Base-by-base conservation (phyloP, 2,329 filamentous ascomycete genomes). In the Colletotrichum euphorbiae region DNA sequence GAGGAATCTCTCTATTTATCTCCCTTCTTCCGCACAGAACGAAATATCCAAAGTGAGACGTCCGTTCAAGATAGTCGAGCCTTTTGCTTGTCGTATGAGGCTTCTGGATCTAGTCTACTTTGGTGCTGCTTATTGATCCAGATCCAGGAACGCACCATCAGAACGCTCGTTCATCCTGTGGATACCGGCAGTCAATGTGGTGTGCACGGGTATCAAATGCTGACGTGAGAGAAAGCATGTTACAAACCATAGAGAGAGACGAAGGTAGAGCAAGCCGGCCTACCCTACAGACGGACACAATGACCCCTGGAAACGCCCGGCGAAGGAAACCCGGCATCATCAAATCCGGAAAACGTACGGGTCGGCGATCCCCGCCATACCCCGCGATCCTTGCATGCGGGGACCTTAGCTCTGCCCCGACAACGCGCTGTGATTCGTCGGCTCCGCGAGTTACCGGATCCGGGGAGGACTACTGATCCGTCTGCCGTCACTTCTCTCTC, bases 381-480 rank as follows among this genome's bases (percentile, higher is more conserved):
- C 56, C 62, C 62, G 40, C 62, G n/a, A 28, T 8, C 52, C 31
- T 21, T 19, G 31, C 40, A 65, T 66, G 56, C 56, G 56, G 62
- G 62, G 62, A 61, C 46, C 15, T 57, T 7, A 40, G 13, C 28
- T 31, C 42, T 21, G 42, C 17, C 11, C 15, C 57, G 13, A 17
- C 50, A 31, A 21, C 52, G 36, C 33, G 24, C 52, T 54, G 52
- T 68, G 52, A 68, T 68, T 68, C 60, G 65, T 54, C 38, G 9
- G 40, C 24, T 36, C 52, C 42, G 24, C 66, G 62, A 65, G 13
- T 67, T 69, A 48, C 62, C 55, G 42, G 56, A 62, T 69, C 54
- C 15, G 67, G 66, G 15, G 17, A 56, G 51, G 28, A 24, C 24
- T 45, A 57, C 48, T n/a, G n/a, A n/a, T n/a, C n/a, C n/a, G n/a